Base-by-base conservation (phyloP, 1,139 yeast species). In the Suhomyces terraborum region DNA sequence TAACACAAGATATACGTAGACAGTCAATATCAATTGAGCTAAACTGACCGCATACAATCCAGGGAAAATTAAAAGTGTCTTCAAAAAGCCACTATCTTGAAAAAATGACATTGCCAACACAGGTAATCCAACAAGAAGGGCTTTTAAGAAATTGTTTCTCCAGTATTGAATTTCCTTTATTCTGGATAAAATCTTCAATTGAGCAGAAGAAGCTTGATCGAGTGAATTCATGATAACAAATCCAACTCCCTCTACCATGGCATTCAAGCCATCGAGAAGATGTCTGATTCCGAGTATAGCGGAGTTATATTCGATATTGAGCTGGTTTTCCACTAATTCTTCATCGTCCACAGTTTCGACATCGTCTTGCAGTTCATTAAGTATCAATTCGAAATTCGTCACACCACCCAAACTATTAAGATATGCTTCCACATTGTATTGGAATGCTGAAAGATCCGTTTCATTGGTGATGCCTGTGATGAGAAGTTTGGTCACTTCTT, bases 91-190 rank as follows among this genome's bases (percentile, higher is more conserved):
- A 67, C 74, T 23, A 64, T 66, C 36, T 45, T 62, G 64, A 1
- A 83, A 58, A 54, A 82, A 80, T n/a, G 77, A 69, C 19, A 84
- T 50, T 1, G 82, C 40, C 18, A 87, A 61, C 3, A 86, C 77
- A 0, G 96, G 96, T 0, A 79, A 19, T 0, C 93, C 88, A 38
- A 82, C 64, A 0, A 69, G 21, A 2, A 80, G 50, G 23, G 89
- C 63, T 43, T 66, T 72, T 38, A 79, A 46, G 46, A 86, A 77
- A 45, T 75, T 80, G 4, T 58, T 49, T 45, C 70, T 75, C 94
- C 96, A 93, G 52, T 75, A 79, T 37, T 69, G 66, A 31, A 88
- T 83, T 50, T 91, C 97, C 52, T 82, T 80, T 8, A 77, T 73
- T 51, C 87, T 80, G 1, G 88, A 73, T 26, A 93, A 69, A 3